Evolutionary conservation across 805 yeast genomes (phyloP), one percentile per base, ranked within the genome.

Genomic region (Yarrowia keelungensis): DNA sequence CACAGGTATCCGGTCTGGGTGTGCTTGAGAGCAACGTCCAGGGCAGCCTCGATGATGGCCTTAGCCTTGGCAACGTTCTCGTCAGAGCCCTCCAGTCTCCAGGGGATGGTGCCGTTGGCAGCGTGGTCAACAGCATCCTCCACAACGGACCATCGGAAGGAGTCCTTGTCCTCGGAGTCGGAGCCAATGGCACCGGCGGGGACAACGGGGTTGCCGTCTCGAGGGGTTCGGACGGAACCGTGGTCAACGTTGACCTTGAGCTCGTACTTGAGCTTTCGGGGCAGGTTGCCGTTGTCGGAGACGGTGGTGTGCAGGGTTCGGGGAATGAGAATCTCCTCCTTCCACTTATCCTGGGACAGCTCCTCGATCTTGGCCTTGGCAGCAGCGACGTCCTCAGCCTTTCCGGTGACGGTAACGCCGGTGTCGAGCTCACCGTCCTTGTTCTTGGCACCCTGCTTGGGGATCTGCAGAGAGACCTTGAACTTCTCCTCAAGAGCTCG

Each of bases 401-500:
- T 79, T 69, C 97, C 97, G 56, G 79, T 77, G 62, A 92, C 77
- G 43, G 81, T 81, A 66, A 92, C 83, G 22, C 67, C 71, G 46
- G 70, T 68, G 19, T 70, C 70, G 62, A 69, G 69, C 45, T 67
- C 71, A 14, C 65, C 65, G 8, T n/a, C 65, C 65, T 59, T 59
- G 54, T 62, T 62, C 54, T 62, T 54, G 45, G 71, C 38, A 19
- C 72, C 74, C 58, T 82, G 84, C 75, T 83, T 84, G 71, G 98
- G 98, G 75, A 94, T 84, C 56, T 81, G 82, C 68, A 94, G 78
- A 36, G 78, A 76, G 61, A 91, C 93, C 14, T 82, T 81, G 77
- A 84, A 90, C 74, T 89, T 91, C 15, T 84, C 81, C 80, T 92
- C 94, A 71, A 92, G 78, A 11, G 85, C 81, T 73, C 89, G 89